These are phyloP conservation scores for Rosa lucieae DNA, from an alignment of 306 rosid genomes.

Conservation along the genomic window DNA sequence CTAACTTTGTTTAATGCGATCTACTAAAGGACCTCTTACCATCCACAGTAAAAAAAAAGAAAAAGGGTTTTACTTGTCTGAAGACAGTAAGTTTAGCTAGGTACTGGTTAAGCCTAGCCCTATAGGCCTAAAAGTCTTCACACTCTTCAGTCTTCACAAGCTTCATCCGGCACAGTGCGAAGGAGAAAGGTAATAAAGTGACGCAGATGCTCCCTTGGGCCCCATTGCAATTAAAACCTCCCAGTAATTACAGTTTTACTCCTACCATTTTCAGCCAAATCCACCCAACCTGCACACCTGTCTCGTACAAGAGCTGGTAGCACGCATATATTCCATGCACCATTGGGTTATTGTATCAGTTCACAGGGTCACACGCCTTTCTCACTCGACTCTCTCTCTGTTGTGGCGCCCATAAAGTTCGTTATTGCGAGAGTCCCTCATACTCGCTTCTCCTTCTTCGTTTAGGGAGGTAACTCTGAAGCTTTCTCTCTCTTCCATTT, in stretches of 20 bases:
- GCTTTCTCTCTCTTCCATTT: constrained; percentile 4
- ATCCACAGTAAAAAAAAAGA: too few relatives aligned
- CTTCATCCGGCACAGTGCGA: neutral
- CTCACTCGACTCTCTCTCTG: neutral
- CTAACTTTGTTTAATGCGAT: too few relatives aligned
- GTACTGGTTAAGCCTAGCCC: neutral
- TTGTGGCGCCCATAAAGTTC: constrained; percentile 15
- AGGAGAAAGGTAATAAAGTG: neutral
- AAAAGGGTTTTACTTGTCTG: too few relatives aligned
- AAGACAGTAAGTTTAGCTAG: too few relatives aligned
- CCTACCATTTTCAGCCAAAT: neutral
- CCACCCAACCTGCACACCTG: neutral
- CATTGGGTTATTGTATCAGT: neutral
- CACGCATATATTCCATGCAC: neutral
- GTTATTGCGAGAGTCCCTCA: neutral
- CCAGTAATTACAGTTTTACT: neutral
- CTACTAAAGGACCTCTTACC: too few relatives aligned
- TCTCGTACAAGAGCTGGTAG: neutral
- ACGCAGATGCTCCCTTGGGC: neutral
- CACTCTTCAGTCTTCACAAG: too few relatives aligned
- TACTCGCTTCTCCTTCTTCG: neutral
- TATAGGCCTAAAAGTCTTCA: too few relatives aligned
- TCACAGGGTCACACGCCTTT: neutral
- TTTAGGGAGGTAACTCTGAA: too few relatives aligned
- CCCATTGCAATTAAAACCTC: neutral